Evolutionary conservation across 2,329 filamentous ascomycete genomes (phyloP), one percentile per base, ranked within the genome.

Genomic region (Fusarium sp.): DNA sequence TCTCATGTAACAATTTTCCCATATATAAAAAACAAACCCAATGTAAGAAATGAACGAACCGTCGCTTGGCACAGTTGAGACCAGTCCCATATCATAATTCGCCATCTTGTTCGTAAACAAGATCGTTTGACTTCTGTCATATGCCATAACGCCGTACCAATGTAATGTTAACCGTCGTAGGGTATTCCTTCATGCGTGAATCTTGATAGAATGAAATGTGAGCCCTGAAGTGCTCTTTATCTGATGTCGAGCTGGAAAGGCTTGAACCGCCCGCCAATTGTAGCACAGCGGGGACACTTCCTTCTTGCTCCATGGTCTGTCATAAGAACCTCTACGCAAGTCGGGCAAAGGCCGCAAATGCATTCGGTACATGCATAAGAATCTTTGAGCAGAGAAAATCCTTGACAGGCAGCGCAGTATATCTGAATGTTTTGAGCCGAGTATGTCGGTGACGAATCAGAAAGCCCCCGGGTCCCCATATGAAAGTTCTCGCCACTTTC

Each of bases 301-400:
- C 91, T 88, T 67, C 91, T 83, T 14, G 92, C 91, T 53, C 91
- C 90, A 78, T 94, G 91, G 78, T 94, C 92, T 73, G 87, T 88
- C 81, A 93, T 90, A 58, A 95, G 84, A 34, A 93, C 89, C 75
- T 94, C 91, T 61, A 98, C 94, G 76, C 95, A 98, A 63, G 94
- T 90, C 69, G 91, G 89, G 80, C 96, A 98, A 52, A 98, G 87
- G 18, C 94, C 95, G 78, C 94, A 97, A 69, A 98, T 97, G 79
- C 96, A 98, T 80, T 98, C 94, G 2, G 94, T 97, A 79, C 95
- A 98, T 24, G 95, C 95, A 77, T 94, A 98, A 34, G 93, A 96
- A 75, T 95, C 92, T 75, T 90, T 91, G 27, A 98, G 83, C 13
- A 91, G 83, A 54, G 91, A 94, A 20, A 94, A 85, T 40, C 91